Base-by-base conservation (phyloP, 805 yeast species). In the Myxozyma lipomycoides region DNA sequence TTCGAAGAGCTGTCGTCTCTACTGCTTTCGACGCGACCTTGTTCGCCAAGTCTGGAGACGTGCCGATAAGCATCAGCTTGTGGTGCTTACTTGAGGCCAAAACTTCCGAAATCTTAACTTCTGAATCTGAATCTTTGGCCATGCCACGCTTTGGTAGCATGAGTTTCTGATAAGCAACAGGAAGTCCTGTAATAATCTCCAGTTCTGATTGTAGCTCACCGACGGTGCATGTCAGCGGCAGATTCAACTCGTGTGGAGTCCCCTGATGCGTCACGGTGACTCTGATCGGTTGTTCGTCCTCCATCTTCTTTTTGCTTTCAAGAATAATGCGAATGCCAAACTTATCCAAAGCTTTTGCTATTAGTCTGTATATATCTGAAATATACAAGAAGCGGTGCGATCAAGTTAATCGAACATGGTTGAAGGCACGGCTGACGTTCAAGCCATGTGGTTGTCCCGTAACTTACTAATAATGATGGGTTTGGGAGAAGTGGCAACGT, bases 51-150 rank as follows among this genome's bases (percentile, higher is more conserved):
- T 50, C 56, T n/a, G 52, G 44, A 5, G 64, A 55, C 2, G 67
- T 60, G 6, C 71, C 71, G 40, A 68, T 55, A 19, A 68, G 51
- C 60, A 65, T 62, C 43, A 67, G 52, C 43, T 57, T 58, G 24
- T 47, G 49, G 36, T 21, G 55, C 43, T 26, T 41, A 51, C 17
- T 54, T 52, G 25, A 22, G 22, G 61, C 46, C 10, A 49, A 40
- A 17, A 47, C 54, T 9, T 54, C 62, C 7, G 54, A 30, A 10
- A 41, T 30, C 7, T 43, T 43, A 24, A 39, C 49, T 30, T 46
- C 58, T 2, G 52, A 45, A 19, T 41, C 30, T 30, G 26, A 45
- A 6, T 44, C 12, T 44, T 51, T 61, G 25, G 62, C 56, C 30
- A 60, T 47, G 10, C 67, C 67, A 15, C 52, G 53, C 22, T 60